phyloP scores from a whole-genome alignment of 2,329 filamentous ascomycete species.

The Colletotrichum kahawae region DNA sequence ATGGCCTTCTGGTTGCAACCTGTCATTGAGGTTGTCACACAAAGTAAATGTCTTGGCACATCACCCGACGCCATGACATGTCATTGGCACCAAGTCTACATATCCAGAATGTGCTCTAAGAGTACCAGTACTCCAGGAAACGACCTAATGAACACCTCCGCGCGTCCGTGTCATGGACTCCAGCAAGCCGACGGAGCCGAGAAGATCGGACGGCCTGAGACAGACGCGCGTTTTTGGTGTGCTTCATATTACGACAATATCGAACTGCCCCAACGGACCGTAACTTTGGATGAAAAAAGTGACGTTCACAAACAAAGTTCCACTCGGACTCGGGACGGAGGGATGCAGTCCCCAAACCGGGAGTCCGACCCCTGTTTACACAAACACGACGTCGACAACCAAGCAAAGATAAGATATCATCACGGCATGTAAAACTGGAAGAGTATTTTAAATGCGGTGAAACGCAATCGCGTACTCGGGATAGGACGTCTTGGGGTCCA shows the following conservation, averaged over 20 bases:
- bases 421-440: background rate
- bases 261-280: background rate
- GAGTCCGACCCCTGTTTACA: background rate
- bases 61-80: background rate
- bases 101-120: background rate
- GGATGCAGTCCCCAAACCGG: background rate
- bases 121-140: background rate
- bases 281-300: background rate
- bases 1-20: background rate
- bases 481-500: background rate
- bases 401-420: background rate
- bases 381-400: background rate
- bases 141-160: background rate
- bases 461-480: background rate
- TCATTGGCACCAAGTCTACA: background rate
- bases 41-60: background rate
- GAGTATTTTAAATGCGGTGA: background rate
- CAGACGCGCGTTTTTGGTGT: background rate
- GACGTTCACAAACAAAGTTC: background rate
- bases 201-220: background rate
- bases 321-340: background rate
- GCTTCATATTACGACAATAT: background rate
- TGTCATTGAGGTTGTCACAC: background rate
- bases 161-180: background rate
- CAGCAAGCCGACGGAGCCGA: background rate